phyloP scores from a whole-genome alignment of 1,139 yeast genomes.

The Yarrowia galli region DNA sequence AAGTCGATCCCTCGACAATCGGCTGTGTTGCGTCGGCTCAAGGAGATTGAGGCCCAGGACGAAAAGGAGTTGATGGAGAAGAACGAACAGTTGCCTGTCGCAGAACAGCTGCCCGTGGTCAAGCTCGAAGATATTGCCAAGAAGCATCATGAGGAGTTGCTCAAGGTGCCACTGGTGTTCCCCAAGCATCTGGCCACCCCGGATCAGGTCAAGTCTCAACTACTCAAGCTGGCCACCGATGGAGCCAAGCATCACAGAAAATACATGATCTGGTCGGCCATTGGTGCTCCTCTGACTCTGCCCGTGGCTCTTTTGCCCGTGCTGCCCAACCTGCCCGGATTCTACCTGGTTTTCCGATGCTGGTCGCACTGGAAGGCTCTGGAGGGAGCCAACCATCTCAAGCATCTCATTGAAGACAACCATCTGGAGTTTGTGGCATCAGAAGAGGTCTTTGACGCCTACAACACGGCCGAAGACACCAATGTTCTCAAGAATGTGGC shows the following conservation, averaged over 20 bases:
- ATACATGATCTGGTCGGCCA: conserved; percentile 58
- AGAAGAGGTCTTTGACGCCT: conserved; percentile 15
- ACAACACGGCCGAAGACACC: conserved; percentile 16
- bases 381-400: conserved; percentile 74
- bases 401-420: conserved; percentile 55
- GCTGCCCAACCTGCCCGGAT: conserved; percentile 95
- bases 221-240: conserved; percentile 49
- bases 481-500: conserved; percentile 18
- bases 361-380: conserved; percentile 86
- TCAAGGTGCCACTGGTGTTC: conserved; percentile 46
- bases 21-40: conserved; percentile 44
- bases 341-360: conserved; percentile 79
- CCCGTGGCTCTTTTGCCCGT: conserved; percentile 86
- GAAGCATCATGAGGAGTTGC: conserved; percentile 41
- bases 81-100: conserved; percentile 19
- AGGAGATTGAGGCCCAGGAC: conserved; percentile 32
- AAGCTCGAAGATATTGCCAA: conserved; percentile 40
- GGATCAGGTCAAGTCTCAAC: conserved; percentile 44
- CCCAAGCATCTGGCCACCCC: conserved; percentile 45
- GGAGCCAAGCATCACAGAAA: conserved; percentile 57
- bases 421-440: conserved; percentile 42
- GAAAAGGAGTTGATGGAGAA: conserved; percentile 38
- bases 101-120: conserved; percentile 41
- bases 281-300: conserved; percentile 76
- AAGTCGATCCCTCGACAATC: conserved; percentile 57